These are phyloP conservation scores for thale cress (Arabidopsis thaliana) DNA, from an alignment of 345 rosid genomes.

Conservation along the genomic window TAIR10.1 NC_003076.8:3313001-3313500, in stretches of 20 bases:
- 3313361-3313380: neutral
- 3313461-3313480: neutral
- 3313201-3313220: conserved; percentile 47
- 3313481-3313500: neutral
- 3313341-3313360: neutral
- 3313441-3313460: too few relatives aligned
- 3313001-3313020: conserved; percentile 47
- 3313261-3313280: conserved; percentile 15
- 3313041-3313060: conserved; percentile 30
- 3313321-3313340: neutral
- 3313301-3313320: neutral
- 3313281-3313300: neutral
- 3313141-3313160: conserved; percentile 12
- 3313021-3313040: conserved; percentile 40
- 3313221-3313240: conserved; percentile 9
- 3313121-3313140: neutral
- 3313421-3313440: neutral
- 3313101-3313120: neutral
- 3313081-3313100: conserved; percentile 14
- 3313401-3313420: neutral
- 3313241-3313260: conserved; percentile 32
- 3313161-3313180: conserved; percentile 26
- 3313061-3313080: neutral
- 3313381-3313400: neutral
- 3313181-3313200: conserved; percentile 35